Evolutionary conservation across 495 filamentous ascomycete species (phyloP).

Genomic region (Penicillium cataractarum): DNA sequence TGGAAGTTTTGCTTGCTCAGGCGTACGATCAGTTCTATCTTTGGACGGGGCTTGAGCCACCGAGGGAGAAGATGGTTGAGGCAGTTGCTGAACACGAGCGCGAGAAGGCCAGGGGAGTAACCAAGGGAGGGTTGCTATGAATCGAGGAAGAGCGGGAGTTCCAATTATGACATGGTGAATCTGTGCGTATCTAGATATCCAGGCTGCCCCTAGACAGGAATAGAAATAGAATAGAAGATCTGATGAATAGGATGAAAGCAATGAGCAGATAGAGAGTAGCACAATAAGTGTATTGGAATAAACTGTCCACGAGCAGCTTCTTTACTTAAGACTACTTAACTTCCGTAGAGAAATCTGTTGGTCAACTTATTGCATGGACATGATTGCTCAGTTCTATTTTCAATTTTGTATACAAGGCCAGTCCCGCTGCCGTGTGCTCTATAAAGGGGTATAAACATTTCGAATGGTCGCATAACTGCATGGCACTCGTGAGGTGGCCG

Average conservation of each 20-base stretch:
- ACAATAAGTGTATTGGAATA: no score
- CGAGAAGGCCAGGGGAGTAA: constrained; percentile 3
- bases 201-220: no score
- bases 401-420: constrained; percentile 10
- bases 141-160: no score
- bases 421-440: constrained; percentile 25
- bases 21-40: constrained; percentile 73
- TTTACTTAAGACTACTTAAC: no score
- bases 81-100: constrained; percentile 16
- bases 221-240: no score
- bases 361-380: neutral
- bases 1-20: constrained; percentile 72
- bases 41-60: constrained; percentile 58
- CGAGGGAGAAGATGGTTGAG: constrained; percentile 18
- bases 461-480: neutral
- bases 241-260: neutral
- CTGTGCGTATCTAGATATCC: neutral
- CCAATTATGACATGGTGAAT: no score
- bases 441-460: constrained; percentile 24
- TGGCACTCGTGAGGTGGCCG: neutral
- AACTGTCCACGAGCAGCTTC: no score
- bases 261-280: neutral
- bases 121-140: constrained; percentile 10
- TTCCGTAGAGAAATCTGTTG: neutral
- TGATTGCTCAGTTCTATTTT: neutral